Conservation (phyloP, 257 asterid species). For the Solanum megistacrolobum region DNA sequence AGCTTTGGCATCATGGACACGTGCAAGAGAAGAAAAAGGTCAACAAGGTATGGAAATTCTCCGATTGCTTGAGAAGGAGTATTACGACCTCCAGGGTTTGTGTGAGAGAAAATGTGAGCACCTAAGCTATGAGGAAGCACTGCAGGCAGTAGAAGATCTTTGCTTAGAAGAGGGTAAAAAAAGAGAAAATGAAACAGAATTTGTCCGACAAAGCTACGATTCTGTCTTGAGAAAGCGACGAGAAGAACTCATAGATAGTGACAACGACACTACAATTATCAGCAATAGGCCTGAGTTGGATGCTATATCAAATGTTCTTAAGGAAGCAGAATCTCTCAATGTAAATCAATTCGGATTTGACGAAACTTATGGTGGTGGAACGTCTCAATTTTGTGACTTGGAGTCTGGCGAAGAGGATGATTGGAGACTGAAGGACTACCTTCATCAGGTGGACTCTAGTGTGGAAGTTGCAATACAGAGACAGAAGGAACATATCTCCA, state of each 20-base stretch:
- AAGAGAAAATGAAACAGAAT: conserved; percentile 52
- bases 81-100: conserved; percentile 57
- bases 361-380: conserved; percentile 53
- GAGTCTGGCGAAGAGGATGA: conserved; percentile 83
- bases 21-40: conserved; percentile 51
- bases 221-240: conserved; percentile 59
- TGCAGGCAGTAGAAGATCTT: conserved; percentile 79
- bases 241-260: conserved; percentile 56
- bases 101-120: conserved; percentile 87
- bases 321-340: conserved; percentile 78
- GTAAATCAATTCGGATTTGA: conserved; percentile 76
- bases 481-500: conserved; percentile 81
- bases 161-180: conserved; percentile 87
- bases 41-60: conserved; percentile 68
- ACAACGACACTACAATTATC: conserved; percentile 31
- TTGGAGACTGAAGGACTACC: conserved; percentile 70
- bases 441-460: conserved; percentile 81
- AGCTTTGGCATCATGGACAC: conserved; percentile 59
- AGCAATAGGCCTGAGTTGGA: conserved; percentile 70
- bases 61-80: conserved; percentile 75
- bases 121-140: conserved; percentile 70
- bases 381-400: conserved; percentile 60
- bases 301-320: conserved; percentile 76
- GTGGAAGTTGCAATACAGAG: conserved; percentile 81
- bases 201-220: conserved; percentile 52